Evolutionary conservation across 2,329 filamentous ascomycete genomes (phyloP), one percentile per base, ranked within the genome.

Genomic region (Ophiostoma piceae): DNA sequence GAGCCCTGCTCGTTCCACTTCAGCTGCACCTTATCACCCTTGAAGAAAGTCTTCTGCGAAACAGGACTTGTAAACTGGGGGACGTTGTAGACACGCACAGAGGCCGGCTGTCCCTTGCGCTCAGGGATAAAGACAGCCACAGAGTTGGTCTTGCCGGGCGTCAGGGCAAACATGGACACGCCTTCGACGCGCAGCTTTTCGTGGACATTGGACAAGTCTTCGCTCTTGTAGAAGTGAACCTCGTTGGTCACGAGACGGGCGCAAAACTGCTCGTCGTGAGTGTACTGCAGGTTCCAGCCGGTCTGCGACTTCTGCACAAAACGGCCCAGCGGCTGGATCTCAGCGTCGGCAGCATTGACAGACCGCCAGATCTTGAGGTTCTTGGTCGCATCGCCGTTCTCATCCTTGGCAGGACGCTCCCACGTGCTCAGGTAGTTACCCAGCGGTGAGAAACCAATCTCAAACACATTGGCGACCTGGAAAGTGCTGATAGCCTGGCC

Each of bases 31-130:
- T 98, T 98, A 84, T 99, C 95, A 73, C 94, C 94, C 84, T 99
- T 99, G 88, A 93, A 99, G 79, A 99, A 99, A 1, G 91, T 97
- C 88, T 99, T 99, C 79, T 98, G 94, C 54, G 94, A 97, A 67
- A 97, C 89, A 4, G 94, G 89, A 68, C 83, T 83, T 73, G 82
- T 86, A 81, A 98, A 98, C 75, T 95, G 86, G 60, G 95, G 94
- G 47, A 98, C 91, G 74, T 94, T 92, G 83, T 91, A 99, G 72
- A 98, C 91, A 81, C 96, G 96, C 79, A 98, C 93, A 1, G 92
- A 87, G 69, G 95, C 94, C 47, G 95, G 95, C 86, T 94, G 91
- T 68, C 95, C 94, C 90, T 97, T 97, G 81, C 92, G 91, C 83
- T 97, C 94, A 9, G 95, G 95, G 74, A 97, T 85, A 80, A 99